Percentiles rank a stretch among this genome's conserved stretches.
Evolutionary conservation across 495 filamentous ascomycete genomes (phyloP).

Genomic region (Pseudotulostoma volvatum): DNA sequence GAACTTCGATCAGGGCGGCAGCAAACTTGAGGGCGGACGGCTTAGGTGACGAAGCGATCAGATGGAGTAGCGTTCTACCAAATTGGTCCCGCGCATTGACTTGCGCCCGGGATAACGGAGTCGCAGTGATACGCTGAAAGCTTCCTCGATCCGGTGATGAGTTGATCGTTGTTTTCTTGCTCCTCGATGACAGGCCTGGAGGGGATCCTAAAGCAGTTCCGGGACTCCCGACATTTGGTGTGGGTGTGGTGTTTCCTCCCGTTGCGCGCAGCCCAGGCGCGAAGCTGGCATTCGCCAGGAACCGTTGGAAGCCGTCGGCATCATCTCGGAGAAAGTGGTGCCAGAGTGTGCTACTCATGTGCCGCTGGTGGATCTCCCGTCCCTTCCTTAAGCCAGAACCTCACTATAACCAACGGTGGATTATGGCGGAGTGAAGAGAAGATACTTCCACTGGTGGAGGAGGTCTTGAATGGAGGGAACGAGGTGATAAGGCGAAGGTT

Average conservation of each 20-base stretch:
- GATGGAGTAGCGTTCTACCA: slow-evolving; percentile 72
- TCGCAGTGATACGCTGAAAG: slow-evolving; percentile 6
- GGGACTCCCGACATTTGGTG: slow-evolving; percentile 35
- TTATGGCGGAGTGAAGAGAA: slow-evolving; percentile 11
- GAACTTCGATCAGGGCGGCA: slow-evolving; percentile 57
- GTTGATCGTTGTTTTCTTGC: slow-evolving; percentile 19
- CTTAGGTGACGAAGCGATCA: slow-evolving; percentile 60
- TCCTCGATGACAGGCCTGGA: slow-evolving; percentile 25
- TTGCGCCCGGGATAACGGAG: slow-evolving; percentile 45
- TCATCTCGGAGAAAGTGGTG: slow-evolving; percentile 91
- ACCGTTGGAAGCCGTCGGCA: slow-evolving; percentile 73
- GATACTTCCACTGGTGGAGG: too few relatives aligned
- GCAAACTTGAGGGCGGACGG: slow-evolving; percentile 55
- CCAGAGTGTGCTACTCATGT: slow-evolving; percentile 96
- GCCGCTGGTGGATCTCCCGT: slow-evolving; percentile 27
- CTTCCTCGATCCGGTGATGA: slow-evolving; percentile 18
- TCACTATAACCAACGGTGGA: slow-evolving; percentile 58
- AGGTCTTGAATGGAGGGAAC: slow-evolving; percentile 3
- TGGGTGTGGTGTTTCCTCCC: slow-evolving; percentile 16
- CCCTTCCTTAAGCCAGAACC: slow-evolving; percentile 55
- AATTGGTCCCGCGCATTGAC: slow-evolving; percentile 64
- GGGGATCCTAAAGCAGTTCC: slow-evolving; percentile 32
- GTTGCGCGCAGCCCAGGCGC: slow-evolving; percentile 21
- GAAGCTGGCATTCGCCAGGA: slow-evolving; percentile 52
- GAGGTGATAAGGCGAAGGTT: slow-evolving; percentile 1